Evolutionary conservation across 306 rosid genomes (phyloP).

Genomic region (Lagenaria siceraria): DNA sequence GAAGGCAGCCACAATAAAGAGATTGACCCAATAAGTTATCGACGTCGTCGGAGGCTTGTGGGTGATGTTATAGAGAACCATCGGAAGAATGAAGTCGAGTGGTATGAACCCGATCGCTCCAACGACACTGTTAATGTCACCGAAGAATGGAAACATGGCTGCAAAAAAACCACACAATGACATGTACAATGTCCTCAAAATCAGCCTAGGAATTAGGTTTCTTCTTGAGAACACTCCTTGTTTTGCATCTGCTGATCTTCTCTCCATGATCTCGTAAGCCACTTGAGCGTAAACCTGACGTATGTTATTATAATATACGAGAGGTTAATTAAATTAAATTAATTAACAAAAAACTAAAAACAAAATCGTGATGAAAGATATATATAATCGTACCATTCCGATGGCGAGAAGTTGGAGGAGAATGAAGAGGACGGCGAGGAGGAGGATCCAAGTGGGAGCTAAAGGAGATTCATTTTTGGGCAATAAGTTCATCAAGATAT

Average conservation of each 20-base stretch:
- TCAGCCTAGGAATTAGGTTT: constrained; percentile 65
- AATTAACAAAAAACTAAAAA: background rate
- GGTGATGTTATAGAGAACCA: constrained; percentile 84
- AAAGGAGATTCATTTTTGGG: constrained; percentile 69
- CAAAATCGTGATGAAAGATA: background rate
- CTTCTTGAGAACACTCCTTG: constrained; percentile 75
- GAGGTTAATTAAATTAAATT: background rate
- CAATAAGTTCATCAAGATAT: constrained; percentile 54
- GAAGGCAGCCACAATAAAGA: constrained; percentile 59
- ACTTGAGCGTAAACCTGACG: constrained; percentile 95
- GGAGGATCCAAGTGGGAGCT: constrained; percentile 85
- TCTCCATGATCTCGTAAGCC: constrained; percentile 94
- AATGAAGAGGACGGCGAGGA: constrained; percentile 59
- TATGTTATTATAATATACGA: background rate
- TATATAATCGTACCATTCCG: constrained; percentile 36
- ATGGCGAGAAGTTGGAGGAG: constrained; percentile 95
- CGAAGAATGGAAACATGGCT: constrained; percentile 91
- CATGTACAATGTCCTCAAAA: constrained; percentile 70
- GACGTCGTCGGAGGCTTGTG: constrained; percentile 59
- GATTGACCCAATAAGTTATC: constrained; percentile 55
- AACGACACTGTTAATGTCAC: constrained; percentile 73
- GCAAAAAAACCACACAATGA: constrained; percentile 65
- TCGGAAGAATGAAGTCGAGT: constrained; percentile 81
- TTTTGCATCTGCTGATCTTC: constrained; percentile 61
- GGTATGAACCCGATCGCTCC: constrained; percentile 96